phyloP scores from a whole-genome alignment of 805 yeast species.

The Metschnikowia hibisci region DNA sequence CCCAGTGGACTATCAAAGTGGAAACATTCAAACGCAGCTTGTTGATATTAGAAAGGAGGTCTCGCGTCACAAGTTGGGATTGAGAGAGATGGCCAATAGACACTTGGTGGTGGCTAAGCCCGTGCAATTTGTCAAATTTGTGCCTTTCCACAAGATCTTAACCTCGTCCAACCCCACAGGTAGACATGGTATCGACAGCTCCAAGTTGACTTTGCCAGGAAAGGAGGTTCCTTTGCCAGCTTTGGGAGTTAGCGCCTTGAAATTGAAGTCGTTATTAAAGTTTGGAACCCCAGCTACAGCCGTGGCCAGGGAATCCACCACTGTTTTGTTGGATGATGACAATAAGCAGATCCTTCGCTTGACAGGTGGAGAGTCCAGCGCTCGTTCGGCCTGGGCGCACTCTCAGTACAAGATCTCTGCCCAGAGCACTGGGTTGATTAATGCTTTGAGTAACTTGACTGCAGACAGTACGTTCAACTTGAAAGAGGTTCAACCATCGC shows the following conservation, averaged over 20 bases:
- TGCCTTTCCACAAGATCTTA: constrained; percentile 65
- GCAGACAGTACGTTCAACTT: constrained; percentile 66
- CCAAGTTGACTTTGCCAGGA: constrained; percentile 65
- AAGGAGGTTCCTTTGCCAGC: constrained; percentile 73
- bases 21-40: constrained; percentile 39
- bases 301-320: constrained; percentile 75
- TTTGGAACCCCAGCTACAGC: constrained; percentile 44
- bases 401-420: constrained; percentile 64
- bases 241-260: constrained; percentile 65
- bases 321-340: constrained; percentile 55
- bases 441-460: constrained; percentile 53
- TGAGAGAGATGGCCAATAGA: constrained; percentile 74
- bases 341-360: constrained; percentile 65
- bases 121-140: constrained; percentile 64
- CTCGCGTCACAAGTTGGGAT: constrained; percentile 65
- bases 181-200: constrained; percentile 60
- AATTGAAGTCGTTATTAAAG: constrained; percentile 59
- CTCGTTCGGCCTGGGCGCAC: constrained; percentile 84
- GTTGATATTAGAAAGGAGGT: constrained; percentile 48
- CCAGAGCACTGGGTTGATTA: constrained; percentile 41
- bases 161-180: constrained; percentile 66
- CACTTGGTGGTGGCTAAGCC: constrained; percentile 74
- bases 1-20: constrained; percentile 46
- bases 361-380: constrained; percentile 70
- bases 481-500: constrained; percentile 40